phyloP scores from a whole-genome alignment of 805 yeast genomes.

The Nakazawaea sp. region DNA sequence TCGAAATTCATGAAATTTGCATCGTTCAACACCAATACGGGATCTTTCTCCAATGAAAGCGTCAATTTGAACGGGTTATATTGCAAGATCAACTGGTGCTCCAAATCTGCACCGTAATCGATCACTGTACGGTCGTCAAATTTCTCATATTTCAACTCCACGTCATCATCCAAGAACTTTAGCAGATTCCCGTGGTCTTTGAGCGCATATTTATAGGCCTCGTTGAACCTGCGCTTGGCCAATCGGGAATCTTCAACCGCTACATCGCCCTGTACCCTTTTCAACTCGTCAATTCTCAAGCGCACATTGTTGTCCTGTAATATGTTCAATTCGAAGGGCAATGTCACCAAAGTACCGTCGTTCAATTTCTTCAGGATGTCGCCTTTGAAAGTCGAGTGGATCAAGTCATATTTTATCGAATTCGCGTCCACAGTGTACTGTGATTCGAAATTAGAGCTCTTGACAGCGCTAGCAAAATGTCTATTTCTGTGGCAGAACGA shows the following conservation, averaged over 20 bases:
- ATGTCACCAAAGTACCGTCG: conserved; percentile 29
- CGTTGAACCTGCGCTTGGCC: conserved; percentile 48
- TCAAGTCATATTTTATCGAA: conserved; percentile 22
- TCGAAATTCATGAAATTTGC: conserved; percentile 72
- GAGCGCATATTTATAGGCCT: conserved; percentile 56
- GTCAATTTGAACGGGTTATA: conserved; percentile 44
- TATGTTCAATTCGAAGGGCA: conserved; percentile 56
- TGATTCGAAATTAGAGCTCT: conserved; percentile 20
- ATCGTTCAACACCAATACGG: conserved; percentile 59
- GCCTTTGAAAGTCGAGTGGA: conserved; percentile 33
- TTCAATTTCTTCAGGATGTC: conserved; percentile 37
- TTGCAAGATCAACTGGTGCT: conserved; percentile 36
- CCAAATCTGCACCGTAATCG: conserved; percentile 30
- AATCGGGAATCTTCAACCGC: conserved; percentile 19
- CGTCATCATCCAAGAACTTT: conserved; percentile 11
- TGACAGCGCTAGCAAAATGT: conserved; percentile 45
- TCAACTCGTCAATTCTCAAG: conserved; percentile 58
- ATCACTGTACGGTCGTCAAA: conserved; percentile 15
- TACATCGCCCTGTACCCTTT: conserved; percentile 24
- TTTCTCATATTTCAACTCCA: conserved; percentile 16
- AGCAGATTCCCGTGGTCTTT: conserved; percentile 19
- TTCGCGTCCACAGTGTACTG: conserved; percentile 35
- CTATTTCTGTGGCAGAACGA: conserved; percentile 84
- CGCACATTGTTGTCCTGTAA: conserved; percentile 54
- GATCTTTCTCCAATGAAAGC: conserved; percentile 35